A percentile compares a stretch with the other conserved stretches of the same genome.
These are phyloP conservation scores for Vinca minor DNA, from an alignment of 257 asterid genomes.

Conservation along the genomic window DNA sequence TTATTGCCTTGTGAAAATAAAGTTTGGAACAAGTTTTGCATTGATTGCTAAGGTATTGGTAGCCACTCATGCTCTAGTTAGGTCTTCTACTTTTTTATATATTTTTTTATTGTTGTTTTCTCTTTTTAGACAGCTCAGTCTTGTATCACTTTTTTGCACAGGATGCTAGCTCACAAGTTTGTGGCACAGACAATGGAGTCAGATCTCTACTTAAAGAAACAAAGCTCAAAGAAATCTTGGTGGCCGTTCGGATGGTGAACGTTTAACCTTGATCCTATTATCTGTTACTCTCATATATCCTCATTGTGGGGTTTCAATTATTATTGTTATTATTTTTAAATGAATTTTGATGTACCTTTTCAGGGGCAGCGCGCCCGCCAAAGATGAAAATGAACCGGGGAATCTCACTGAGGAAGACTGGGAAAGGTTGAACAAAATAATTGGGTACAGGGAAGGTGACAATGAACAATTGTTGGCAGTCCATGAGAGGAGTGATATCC, in stretches of 20 bases:
- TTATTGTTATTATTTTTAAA: too few relatives aligned
- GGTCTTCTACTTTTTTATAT: background rate
- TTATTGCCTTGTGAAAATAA: background rate
- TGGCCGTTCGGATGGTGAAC: slow-evolving; percentile 85
- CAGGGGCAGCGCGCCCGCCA: slow-evolving; percentile 59
- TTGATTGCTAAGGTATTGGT: background rate
- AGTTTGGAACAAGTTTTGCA: background rate
- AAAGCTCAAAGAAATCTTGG: slow-evolving; percentile 70
- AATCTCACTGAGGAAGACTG: slow-evolving; percentile 79
- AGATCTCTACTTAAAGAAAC: slow-evolving; percentile 41
- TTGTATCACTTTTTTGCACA: slow-evolving; percentile 26
- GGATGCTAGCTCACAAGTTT: slow-evolving; percentile 98
- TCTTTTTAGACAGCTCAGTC: slow-evolving; percentile 13
- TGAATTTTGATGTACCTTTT: slow-evolving; percentile 16
- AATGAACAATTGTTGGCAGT: slow-evolving; percentile 39
- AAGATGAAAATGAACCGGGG: slow-evolving; percentile 75
- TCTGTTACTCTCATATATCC: background rate
- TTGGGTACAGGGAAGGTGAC: slow-evolving; percentile 81
- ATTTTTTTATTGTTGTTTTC: slow-evolving; percentile 4
- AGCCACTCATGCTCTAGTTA: background rate
- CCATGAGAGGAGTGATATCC: slow-evolving; percentile 46
- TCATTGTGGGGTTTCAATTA: slow-evolving; percentile 1
- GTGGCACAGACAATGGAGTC: slow-evolving; percentile 71
- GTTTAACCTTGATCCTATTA: slow-evolving; percentile 7
- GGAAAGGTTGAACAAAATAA: slow-evolving; percentile 75